Percentiles rank a stretch among this genome's conserved stretches.
phyloP scores from a whole-genome alignment of 306 rosid species.

The Malus fusca region DNA sequence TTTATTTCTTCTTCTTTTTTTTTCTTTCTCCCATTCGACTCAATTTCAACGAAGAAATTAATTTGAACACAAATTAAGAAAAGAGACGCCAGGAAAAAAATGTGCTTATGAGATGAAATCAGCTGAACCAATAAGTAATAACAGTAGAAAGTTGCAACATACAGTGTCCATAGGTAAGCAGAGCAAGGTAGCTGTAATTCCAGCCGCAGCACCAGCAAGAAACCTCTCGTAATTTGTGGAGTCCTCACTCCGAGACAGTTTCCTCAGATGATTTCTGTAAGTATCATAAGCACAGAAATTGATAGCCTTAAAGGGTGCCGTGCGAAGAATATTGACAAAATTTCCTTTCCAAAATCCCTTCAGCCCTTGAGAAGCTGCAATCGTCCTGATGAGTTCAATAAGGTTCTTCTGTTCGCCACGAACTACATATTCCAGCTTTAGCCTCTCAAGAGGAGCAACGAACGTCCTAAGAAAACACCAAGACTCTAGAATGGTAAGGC shows the following conservation, averaged over 20 bases:
- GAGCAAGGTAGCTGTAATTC: slow-evolving; percentile 76
- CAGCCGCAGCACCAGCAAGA: slow-evolving; percentile 94
- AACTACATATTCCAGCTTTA: slow-evolving; percentile 88
- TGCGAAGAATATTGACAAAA: slow-evolving; percentile 83
- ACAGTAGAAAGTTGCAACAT: slow-evolving; percentile 24
- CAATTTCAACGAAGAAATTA: background rate
- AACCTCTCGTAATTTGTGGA: slow-evolving; percentile 87
- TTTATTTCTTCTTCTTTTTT: no score
- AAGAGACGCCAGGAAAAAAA: background rate
- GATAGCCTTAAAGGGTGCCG: slow-evolving; percentile 92
- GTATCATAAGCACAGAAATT: slow-evolving; percentile 86
- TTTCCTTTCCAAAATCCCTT: slow-evolving; percentile 98
- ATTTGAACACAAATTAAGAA: background rate
- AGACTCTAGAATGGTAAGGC: background rate
- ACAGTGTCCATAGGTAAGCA: slow-evolving; percentile 98
- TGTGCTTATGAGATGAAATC: background rate
- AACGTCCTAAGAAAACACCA: slow-evolving; percentile 44
- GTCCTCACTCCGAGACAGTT: slow-evolving; percentile 55
- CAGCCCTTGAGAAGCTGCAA: slow-evolving; percentile 78
- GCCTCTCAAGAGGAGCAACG: slow-evolving; percentile 95
- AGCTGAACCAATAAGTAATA: background rate
- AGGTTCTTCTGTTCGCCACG: slow-evolving; percentile 80
- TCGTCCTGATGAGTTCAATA: slow-evolving; percentile 54
- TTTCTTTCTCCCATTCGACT: no score
- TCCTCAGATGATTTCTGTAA: slow-evolving; percentile 67